Evolutionary conservation across 768 basidiomycete genomes (phyloP), one percentile per base, ranked within the genome.

Genomic region (Gelatoporia subvermispora): DNA sequence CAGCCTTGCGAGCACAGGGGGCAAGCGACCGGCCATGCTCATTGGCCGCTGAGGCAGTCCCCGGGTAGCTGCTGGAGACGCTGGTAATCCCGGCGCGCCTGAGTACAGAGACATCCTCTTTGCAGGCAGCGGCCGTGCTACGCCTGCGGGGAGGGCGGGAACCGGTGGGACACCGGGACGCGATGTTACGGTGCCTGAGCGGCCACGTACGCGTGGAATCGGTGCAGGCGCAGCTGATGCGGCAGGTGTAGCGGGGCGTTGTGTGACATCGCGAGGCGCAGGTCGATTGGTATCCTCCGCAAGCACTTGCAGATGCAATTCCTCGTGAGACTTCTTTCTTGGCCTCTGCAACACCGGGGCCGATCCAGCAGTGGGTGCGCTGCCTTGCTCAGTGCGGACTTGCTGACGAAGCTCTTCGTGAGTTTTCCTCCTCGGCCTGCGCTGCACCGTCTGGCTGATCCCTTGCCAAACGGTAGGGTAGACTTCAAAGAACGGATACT

Each of bases 401-500:
- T 46, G 51, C 2, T 50, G 35, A 41, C 55, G 60, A 10, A 61
- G 47, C 18, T 59, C 51, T 2, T 38, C 41, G 43, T 61, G 60
- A 8, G 55, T 55, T 20, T 48, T 44, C 28, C 28, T 31, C 28
- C 28, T 31, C 5, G 28, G 28, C 28, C 28, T 31, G 28, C 28
- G 28, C 13, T 31, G 28, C 28, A 5, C 28, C 5, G 5, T 13
- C 7, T 13, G 28, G 5, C 13, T 13, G 13, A 13, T 31, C 7
- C 28, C 28, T 5, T 13, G 13, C 23, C 15, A 45, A 15, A 45
- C 18, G 3, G 44, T 34, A 43, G 60, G 56, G 49, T 62, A 62
- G 20, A 60, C 44, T 5, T 58, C 54, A 20, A 63, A 11, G 41
- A 25, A 48, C 3, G 61, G 61, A 50, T 65, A 65, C 34, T 60